These are phyloP conservation scores for Daldinia grandis DNA, from an alignment of 495 filamentous ascomycete genomes.

Conservation along the genomic window DNA sequence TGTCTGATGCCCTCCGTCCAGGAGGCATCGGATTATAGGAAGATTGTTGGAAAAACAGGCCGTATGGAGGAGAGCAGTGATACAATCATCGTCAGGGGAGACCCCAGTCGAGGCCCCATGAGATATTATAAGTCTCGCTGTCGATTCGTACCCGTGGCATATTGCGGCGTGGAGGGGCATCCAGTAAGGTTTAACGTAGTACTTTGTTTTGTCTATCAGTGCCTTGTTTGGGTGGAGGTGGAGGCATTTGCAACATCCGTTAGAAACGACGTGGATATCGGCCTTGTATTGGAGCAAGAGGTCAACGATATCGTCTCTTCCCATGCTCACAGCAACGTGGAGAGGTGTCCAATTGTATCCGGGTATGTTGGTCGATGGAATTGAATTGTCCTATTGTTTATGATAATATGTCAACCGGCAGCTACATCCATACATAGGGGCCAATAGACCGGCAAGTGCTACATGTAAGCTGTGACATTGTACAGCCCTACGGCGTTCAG, in stretches of 20 bases:
- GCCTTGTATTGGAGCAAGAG: slow-evolving; percentile 47
- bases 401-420: not conserved
- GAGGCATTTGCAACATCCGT: slow-evolving; percentile 46
- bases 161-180: slow-evolving; percentile 51
- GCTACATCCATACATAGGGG: not conserved
- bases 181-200: slow-evolving; percentile 32
- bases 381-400: no score
- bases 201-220: no score
- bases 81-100: not conserved
- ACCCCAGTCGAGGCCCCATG: slow-evolving; percentile 44
- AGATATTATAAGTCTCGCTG: slow-evolving; percentile 46
- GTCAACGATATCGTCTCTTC: slow-evolving; percentile 44
- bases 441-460: no score
- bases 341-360: slow-evolving; percentile 37
- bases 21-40: slow-evolving; percentile 19
- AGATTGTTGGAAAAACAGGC: slow-evolving; percentile 12
- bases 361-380: no score
- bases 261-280: slow-evolving; percentile 31
- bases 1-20: slow-evolving; percentile 41
- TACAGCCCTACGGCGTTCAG: not conserved
- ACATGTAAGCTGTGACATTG: not conserved
- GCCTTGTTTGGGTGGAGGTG: not conserved
- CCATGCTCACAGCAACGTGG: slow-evolving; percentile 49
- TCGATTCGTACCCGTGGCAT: slow-evolving; percentile 45
- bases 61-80: slow-evolving; percentile 37